Base-by-base conservation (phyloP, 1,284 basidiomycete genomes). In the Heliocybe sulcata region DNA sequence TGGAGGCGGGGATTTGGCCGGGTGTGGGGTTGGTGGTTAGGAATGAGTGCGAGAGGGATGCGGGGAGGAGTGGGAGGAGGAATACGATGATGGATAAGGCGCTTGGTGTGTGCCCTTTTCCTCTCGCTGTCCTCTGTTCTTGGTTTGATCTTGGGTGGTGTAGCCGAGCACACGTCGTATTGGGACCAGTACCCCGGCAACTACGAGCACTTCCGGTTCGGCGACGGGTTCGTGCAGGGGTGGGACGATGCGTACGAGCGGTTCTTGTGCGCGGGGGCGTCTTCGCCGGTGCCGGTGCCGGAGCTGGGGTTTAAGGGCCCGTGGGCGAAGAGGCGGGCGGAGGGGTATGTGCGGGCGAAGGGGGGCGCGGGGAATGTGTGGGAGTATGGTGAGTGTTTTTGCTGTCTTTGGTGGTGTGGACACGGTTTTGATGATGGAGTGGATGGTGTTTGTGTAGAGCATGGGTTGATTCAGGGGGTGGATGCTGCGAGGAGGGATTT, bases 161-260 rank as follows among this genome's bases (percentile, higher is more conserved):
- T 49, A 35, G 3, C 60, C 83, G 85, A 69, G 12, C 65, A 72
- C 27, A 85, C 90, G 60, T 65, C 62, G 11, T 88, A 85, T 64
- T 90, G 88, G 89, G 62, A 71, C 0, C 71, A 72, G 56, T 70
- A 73, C 56, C 70, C 72, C 0, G 79, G 76, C 42, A 58, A 76
- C 62, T 75, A 86, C 59, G 79, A 91, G 58, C 84, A 88, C 57
- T 79, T 77, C 70, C 75, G 85, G 12, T 92, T 90, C 63, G 73
- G 70, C 25, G 75, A 80, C 1, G 90, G 87, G 1, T 92, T 87
- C 64, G 58, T 70, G 1, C 67, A 73, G 55, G 90, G 88, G 0
- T 92, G 89, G 89, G 77, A 82, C 51, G 88, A 90, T 61, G 82
- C 83, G 0, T 76, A 82, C 61, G 59, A 69, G 22, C 27, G 25